Conservation (phyloP, 2,329 filamentous ascomycete genomes). For the Fusarium vanettenii region DNA sequence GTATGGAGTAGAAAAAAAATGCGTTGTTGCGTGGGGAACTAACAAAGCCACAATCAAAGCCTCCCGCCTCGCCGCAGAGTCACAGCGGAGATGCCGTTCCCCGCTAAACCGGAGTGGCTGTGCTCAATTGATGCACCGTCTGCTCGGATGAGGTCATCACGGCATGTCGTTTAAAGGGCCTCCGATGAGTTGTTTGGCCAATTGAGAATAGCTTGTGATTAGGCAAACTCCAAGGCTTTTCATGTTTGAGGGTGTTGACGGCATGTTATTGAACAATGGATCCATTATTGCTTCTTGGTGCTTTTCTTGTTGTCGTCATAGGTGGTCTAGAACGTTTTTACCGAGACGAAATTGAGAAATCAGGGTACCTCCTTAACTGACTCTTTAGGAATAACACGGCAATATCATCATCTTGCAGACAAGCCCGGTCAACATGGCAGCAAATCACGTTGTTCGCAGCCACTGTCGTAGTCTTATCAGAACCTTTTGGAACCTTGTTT, state of each 20-base stretch:
- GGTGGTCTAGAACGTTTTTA: background rate
- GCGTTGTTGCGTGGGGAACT: background rate
- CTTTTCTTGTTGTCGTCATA: background rate
- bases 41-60: background rate
- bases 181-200: background rate
- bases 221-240: background rate
- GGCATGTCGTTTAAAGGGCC: background rate
- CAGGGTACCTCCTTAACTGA: background rate
- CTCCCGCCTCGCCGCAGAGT: background rate
- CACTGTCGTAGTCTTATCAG: background rate
- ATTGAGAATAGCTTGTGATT: background rate
- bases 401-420: background rate
- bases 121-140: background rate
- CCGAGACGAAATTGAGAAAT: background rate
- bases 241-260: background rate
- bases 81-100: background rate
- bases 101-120: background rate
- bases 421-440: background rate
- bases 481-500: background rate
- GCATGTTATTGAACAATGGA: background rate
- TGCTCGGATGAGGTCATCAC: background rate
- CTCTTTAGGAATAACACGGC: background rate
- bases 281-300: background rate
- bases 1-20: background rate
- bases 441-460: background rate